Conservation (phyloP, 2,329 filamentous ascomycete species). For the Aspergillus niger region DNA sequence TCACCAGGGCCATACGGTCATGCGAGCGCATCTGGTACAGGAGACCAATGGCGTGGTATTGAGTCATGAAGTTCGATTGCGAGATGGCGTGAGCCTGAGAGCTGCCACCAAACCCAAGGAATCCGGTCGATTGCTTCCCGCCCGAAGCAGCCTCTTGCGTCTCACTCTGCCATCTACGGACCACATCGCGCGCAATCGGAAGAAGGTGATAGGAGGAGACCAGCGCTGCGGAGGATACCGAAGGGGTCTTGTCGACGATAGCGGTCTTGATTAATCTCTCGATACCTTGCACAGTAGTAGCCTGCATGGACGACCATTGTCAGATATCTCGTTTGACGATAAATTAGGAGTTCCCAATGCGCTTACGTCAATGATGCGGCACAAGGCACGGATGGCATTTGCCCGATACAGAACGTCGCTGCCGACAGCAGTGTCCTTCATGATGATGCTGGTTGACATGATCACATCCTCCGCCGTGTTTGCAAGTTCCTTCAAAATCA, state of each 20-base stretch:
- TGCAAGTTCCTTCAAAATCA: constrained; percentile 96
- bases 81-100: constrained; percentile 67
- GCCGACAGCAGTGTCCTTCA: constrained; percentile 97
- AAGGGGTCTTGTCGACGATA: constrained; percentile 98
- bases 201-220: constrained; percentile 98
- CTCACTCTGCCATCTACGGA: constrained; percentile 97
- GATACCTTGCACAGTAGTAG: constrained; percentile 93
- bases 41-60: constrained; percentile 97
- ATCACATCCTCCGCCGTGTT: constrained; percentile 97
- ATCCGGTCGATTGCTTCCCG: constrained; percentile 83
- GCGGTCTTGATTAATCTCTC: constrained; percentile 98
- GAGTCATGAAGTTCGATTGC: constrained; percentile 94
- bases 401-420: constrained; percentile 92
- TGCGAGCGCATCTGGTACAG: constrained; percentile 97
- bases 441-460: constrained; percentile 99
- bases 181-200: constrained; percentile 91
- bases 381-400: constrained; percentile 93
- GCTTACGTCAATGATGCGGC: constrained; percentile 91
- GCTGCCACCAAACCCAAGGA: constrained; percentile 87
- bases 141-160: constrained; percentile 94
- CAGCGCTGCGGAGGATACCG: constrained; percentile 91
- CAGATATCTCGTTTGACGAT: constrained; percentile 13
- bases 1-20: constrained; percentile 96
- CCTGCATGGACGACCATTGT: constrained; percentile 52
- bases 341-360: not conserved